A percentile compares a stretch with the other conserved stretches of the same genome.
Evolutionary conservation across 2,329 filamentous ascomycete genomes (phyloP).

Genomic region (Talaromyces sp.): DNA sequence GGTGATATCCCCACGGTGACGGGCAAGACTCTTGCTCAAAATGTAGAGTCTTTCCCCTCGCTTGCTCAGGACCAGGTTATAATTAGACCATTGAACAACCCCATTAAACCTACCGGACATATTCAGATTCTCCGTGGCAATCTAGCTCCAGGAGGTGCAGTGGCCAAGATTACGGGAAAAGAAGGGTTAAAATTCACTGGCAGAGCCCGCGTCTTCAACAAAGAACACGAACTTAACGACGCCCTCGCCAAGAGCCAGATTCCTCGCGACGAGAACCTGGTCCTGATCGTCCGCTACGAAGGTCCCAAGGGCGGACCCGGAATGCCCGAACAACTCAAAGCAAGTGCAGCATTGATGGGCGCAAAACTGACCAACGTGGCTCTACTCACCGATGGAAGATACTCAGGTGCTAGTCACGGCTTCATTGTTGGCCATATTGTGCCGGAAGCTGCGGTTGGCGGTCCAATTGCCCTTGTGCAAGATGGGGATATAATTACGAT

Average conservation of each 20-base stretch:
- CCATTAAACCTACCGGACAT: conserved; percentile 83
- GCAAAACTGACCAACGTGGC: conserved; percentile 83
- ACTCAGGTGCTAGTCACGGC: conserved; percentile 82
- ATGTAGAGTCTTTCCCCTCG: conserved; percentile 72
- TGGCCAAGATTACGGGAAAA: conserved; percentile 95
- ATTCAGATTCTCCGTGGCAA: conserved; percentile 86
- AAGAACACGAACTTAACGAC: conserved; percentile 72
- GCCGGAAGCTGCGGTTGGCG: conserved; percentile 84
- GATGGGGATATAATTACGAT: conserved; percentile 84
- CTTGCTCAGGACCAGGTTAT: conserved; percentile 76
- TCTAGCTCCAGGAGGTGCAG: conserved; percentile 80
- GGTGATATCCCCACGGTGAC: conserved; percentile 78
- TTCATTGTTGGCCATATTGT: conserved; percentile 94
- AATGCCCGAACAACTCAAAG: conserved; percentile 93
- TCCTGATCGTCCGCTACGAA: conserved; percentile 88
- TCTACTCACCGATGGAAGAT: conserved; percentile 87
- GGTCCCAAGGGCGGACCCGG: conserved; percentile 90
- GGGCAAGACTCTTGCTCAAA: conserved; percentile 77
- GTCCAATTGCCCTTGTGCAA: conserved; percentile 77
- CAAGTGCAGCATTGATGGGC: conserved; percentile 87
- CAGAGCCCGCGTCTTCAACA: conserved; percentile 78
- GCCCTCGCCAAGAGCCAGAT: conserved; percentile 71
- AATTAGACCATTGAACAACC: conserved; percentile 75
- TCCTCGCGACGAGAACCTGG: conserved; percentile 73
- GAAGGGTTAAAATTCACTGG: conserved; percentile 82